Percentiles rank a stretch among this genome's conserved stretches.
phyloP scores from a whole-genome alignment of 257 asterid species.

The Petrea volubilis region DNA sequence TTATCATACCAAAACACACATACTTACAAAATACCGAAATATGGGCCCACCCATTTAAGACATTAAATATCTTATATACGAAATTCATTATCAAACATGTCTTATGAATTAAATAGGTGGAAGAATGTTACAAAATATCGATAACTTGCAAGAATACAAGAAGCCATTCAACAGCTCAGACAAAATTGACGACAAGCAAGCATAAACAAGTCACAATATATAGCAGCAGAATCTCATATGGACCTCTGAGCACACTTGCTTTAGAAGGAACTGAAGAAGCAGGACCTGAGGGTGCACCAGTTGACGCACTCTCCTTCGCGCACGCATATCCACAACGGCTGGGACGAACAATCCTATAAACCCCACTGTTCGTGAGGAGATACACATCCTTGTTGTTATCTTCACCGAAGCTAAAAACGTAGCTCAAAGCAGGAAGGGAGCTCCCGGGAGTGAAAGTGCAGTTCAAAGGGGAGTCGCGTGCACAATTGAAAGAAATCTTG shows the following conservation, averaged over 20 bases:
- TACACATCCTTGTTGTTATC: constrained; percentile 68
- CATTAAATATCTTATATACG: no score
- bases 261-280: constrained; percentile 47
- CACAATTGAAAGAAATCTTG: constrained; percentile 57
- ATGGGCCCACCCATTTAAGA: no score
- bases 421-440: constrained; percentile 64
- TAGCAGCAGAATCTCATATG: constrained; percentile 20
- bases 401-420: constrained; percentile 78
- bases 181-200: constrained; percentile 30
- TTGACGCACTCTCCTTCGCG: constrained; percentile 40
- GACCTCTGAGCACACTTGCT: constrained; percentile 33
- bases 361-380: constrained; percentile 73
- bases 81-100: no score
- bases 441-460: constrained; percentile 62
- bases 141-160: no score
- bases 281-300: constrained; percentile 39
- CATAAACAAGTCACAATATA: constrained; percentile 30
- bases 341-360: constrained; percentile 75
- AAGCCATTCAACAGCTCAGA: constrained; percentile 5
- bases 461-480: constrained; percentile 66
- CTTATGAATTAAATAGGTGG: no score
- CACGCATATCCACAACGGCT: constrained; percentile 82
- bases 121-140: no score
- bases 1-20: no score
- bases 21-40: no score